Conservation (phyloP, 805 yeast species). For the Cephaloascus fragrans region DNA sequence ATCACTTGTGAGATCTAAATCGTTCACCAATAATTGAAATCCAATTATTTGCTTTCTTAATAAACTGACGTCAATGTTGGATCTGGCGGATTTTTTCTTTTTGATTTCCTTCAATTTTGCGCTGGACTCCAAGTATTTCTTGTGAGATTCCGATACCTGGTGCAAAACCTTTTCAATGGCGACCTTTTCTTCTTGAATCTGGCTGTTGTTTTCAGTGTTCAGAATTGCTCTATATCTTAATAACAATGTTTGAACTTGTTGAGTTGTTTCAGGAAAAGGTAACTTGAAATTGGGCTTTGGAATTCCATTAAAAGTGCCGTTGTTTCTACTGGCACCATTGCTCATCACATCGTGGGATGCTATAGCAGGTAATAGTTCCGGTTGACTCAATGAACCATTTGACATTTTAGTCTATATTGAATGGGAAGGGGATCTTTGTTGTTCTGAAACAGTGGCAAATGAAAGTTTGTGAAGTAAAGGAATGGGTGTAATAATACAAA, state of each 20-base stretch:
- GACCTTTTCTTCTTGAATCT: constrained; percentile 22
- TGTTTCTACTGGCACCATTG: too few relatives aligned
- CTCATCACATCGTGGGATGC: too few relatives aligned
- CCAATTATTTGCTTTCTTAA: constrained; percentile 53
- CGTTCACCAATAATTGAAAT: constrained; percentile 54
- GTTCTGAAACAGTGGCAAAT: too few relatives aligned
- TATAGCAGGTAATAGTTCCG: too few relatives aligned
- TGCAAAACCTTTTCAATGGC: constrained; percentile 32
- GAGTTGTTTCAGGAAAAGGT: constrained; percentile 13
- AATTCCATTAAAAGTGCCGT: too few relatives aligned
- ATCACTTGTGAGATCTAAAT: constrained; percentile 50
- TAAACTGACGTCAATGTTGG: constrained; percentile 32
- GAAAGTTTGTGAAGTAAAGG: too few relatives aligned
- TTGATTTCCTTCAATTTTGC: constrained; percentile 18
- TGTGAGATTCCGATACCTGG: constrained; percentile 30
- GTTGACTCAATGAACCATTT: too few relatives aligned
- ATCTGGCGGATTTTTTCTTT: constrained; percentile 4
- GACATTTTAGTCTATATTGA: too few relatives aligned
- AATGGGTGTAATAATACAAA: too few relatives aligned
- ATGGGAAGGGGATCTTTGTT: too few relatives aligned
- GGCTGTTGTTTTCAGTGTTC: constrained; percentile 3
- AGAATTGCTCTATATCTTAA: constrained; percentile 14
- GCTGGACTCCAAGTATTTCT: constrained; percentile 11
- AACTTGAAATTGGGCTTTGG: too few relatives aligned
- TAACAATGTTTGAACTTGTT: constrained; percentile 13